Base-by-base conservation (phyloP, 495 filamentous ascomycete genomes). In the Stereocaulon alpinum region DNA sequence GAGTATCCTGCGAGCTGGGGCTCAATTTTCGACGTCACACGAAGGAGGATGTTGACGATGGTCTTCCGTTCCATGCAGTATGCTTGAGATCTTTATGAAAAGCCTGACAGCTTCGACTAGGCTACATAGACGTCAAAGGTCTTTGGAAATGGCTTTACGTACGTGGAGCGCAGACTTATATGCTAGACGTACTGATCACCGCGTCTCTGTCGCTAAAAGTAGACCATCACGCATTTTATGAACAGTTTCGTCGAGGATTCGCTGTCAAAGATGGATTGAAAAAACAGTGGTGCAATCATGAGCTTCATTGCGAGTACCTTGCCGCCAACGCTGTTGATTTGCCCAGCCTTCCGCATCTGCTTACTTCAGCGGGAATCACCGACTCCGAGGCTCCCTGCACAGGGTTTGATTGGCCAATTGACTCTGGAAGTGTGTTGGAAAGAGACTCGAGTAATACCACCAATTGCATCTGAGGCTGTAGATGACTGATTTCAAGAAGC, bases 21-120 rank as follows among this genome's bases (percentile, higher is more conserved):
- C 29, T 30, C 2, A 4, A 0, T 32, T 17, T 30, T 20, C 20
- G 24, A 32, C 6, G 15, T 12, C 10, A n/a, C 22, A 18, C 29
- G 53, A 18, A 18, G 1, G 4, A 30, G 22, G 40, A 44, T 44
- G 17, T 7, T n/a, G 37, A 56, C 5, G 40, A 9, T 15, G 40
- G 40, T 42, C 40, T 56, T 22, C 40, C 40, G 6, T 56, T 56
- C 20, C 53, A 56, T 20, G 22, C 53, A 20, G 32, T 40, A 20
- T 56, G 53, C 53, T 44, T 30, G 40, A 56, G 24, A 43, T 56
- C 6, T 56, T 43, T 6, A 56, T 24, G 43, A 20, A 56, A 32
- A 11, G 40, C 32, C n/a, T 44, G 30, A 6, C 15, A 53, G 7
- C 15, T 40, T 40, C 24, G 12, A 40, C 18, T 20, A 2, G 17